Percentiles rank a stretch among this genome's conserved stretches.
Conservation (phyloP, 768 basidiomycete species). For the Sarcodon sp. region DNA sequence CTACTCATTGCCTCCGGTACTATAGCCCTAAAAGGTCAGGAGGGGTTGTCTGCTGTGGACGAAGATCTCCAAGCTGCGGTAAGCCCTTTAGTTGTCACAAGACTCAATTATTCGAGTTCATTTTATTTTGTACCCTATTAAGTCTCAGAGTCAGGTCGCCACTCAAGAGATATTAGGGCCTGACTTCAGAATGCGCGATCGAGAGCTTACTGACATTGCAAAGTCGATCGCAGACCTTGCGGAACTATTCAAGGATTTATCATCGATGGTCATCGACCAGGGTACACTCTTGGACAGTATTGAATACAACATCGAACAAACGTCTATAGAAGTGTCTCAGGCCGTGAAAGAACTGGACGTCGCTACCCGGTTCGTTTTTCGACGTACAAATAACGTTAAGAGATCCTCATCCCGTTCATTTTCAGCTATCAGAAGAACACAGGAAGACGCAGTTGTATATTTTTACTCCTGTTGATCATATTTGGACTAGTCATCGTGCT, state of each 20-base stretch:
- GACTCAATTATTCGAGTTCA: neutral
- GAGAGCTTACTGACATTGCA: conserved; percentile 82
- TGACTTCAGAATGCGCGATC: conserved; percentile 35
- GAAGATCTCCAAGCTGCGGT: conserved; percentile 77
- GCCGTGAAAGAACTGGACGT: conserved; percentile 76
- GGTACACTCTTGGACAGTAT: conserved; percentile 93
- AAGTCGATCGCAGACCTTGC: conserved; percentile 85
- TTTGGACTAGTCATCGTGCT: conserved; percentile 78
- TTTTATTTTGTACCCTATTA: conserved; percentile 2
- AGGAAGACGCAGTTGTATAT: conserved; percentile 86
- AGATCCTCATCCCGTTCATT: neutral
- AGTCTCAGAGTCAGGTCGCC: conserved; percentile 20
- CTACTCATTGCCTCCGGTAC: conserved; percentile 82
- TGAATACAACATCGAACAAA: conserved; percentile 95
- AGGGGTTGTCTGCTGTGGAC: conserved; percentile 74
- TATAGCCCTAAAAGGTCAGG: conserved; percentile 69
- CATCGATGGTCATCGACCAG: conserved; percentile 90
- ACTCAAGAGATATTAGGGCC: conserved; percentile 21
- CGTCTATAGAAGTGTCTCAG: conserved; percentile 67
- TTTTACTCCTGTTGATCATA: conserved; percentile 82
- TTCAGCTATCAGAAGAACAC: conserved; percentile 87
- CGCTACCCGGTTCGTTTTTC: conserved; percentile 58
- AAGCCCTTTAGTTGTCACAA: conserved; percentile 2
- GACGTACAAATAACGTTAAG: neutral
- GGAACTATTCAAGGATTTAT: conserved; percentile 93